phyloP scores from a whole-genome alignment of 2,329 filamentous ascomycete species.

The Exophiala sp. region DNA sequence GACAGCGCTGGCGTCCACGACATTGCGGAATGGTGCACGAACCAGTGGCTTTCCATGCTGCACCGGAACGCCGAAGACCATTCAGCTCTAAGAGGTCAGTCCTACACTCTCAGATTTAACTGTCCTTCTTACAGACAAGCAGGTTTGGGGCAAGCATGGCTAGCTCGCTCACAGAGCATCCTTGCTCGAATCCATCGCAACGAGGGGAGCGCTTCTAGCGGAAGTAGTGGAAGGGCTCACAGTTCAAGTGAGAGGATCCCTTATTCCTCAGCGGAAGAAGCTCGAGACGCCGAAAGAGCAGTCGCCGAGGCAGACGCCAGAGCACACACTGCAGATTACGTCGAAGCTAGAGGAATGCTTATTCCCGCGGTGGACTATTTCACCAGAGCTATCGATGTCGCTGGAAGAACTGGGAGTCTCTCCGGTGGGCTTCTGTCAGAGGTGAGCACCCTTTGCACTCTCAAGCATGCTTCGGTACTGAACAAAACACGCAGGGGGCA shows the following conservation, averaged over 20 bases:
- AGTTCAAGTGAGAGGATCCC: constrained; percentile 13
- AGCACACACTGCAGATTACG: constrained; percentile 41
- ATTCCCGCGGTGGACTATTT: constrained; percentile 50
- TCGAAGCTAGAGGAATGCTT: constrained; percentile 48
- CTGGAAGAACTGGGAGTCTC: constrained; percentile 35
- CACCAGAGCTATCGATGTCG: constrained; percentile 42
- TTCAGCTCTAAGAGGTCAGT: constrained; percentile 40
- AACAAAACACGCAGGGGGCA: constrained; percentile 37
- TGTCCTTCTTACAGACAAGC: constrained; percentile 7
- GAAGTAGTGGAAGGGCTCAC: constrained; percentile 30
- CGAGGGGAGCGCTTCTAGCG: constrained; percentile 37
- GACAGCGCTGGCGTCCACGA: constrained; percentile 44
- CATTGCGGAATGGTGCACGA: constrained; percentile 47
- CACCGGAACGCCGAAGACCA: constrained; percentile 42
- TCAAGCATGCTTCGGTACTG: constrained; percentile 12
- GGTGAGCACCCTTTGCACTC: constrained; percentile 31
- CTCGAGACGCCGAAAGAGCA: constrained; percentile 30
- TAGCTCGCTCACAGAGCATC: constrained; percentile 46
- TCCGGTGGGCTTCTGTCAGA: constrained; percentile 42
- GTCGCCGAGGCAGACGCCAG: constrained; percentile 36
- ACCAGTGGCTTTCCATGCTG: constrained; percentile 43
- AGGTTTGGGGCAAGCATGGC: constrained; percentile 49
- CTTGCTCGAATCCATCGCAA: constrained; percentile 45
- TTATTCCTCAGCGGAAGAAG: constrained; percentile 28
- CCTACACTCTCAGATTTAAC: too few relatives aligned